phyloP scores from a whole-genome alignment of 1,284 basidiomycete genomes.

The Rugosomyces carneus region DNA sequence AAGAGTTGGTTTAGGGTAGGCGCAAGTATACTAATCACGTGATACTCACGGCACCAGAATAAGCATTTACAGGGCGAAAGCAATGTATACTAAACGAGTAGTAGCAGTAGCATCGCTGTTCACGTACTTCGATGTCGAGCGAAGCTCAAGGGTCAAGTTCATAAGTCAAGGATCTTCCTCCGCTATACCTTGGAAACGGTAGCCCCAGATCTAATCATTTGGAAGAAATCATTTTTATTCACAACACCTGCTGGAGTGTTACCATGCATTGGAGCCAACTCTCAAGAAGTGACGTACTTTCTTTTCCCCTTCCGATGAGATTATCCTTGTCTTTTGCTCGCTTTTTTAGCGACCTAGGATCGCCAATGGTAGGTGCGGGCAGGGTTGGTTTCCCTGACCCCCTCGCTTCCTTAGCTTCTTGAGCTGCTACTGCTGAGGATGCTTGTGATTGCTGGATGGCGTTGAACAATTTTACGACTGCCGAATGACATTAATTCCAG shows the following conservation, averaged over 20 bases:
- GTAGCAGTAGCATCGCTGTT: too few relatives aligned
- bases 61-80: too few relatives aligned
- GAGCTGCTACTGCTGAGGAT: conserved; percentile 41
- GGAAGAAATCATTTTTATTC: conserved; percentile 68
- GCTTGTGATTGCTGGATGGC: conserved; percentile 74
- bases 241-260: conserved; percentile 35
- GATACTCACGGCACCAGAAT: too few relatives aligned
- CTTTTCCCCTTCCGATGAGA: conserved; percentile 45
- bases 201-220: conserved; percentile 73
- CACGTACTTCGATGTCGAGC: too few relatives aligned
- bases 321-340: conserved; percentile 52
- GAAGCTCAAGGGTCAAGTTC: not conserved
- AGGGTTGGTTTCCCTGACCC: conserved; percentile 70
- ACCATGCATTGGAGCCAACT: conserved; percentile 5
- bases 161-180: not conserved
- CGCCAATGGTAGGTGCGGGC: conserved; percentile 51
- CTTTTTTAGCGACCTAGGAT: conserved; percentile 38
- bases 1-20: conserved; percentile 29
- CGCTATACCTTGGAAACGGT: conserved; percentile 52
- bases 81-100: too few relatives aligned
- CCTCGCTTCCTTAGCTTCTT: conserved; percentile 51
- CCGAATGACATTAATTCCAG: conserved; percentile 1
- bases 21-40: not conserved
- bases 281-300: conserved; percentile 40
- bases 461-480: conserved; percentile 80